These are phyloP conservation scores for Alectoria sarmentosa DNA, from an alignment of 495 filamentous ascomycete species.

Conservation along the genomic window DNA sequence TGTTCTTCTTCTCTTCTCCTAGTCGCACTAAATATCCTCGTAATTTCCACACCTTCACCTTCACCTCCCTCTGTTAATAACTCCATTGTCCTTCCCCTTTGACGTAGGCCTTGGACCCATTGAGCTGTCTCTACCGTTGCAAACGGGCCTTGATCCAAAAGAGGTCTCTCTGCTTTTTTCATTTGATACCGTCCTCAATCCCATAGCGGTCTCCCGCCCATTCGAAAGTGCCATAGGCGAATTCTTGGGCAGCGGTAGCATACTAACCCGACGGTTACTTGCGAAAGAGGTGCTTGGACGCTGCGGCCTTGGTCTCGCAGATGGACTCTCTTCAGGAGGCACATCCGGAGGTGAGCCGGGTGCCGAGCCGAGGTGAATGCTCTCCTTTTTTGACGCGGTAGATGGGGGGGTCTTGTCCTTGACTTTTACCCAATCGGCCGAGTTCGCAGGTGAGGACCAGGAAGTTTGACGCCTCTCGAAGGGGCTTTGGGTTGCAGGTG, in stretches of 20 bases:
- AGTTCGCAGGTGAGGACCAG: constrained; percentile 32
- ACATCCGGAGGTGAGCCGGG: constrained; percentile 9
- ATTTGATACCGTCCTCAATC: constrained; percentile 7
- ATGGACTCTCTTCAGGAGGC: constrained; percentile 22
- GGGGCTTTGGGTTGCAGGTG: constrained; percentile 35
- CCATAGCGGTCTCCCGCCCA: constrained; percentile 11
- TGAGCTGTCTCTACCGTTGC: constrained; percentile 3
- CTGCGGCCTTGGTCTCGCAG: constrained; percentile 32
- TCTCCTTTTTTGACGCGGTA: constrained; percentile 11
- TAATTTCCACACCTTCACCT: neutral
- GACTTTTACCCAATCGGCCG: constrained; percentile 27
- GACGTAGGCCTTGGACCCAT: neutral
- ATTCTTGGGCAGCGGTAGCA: constrained; percentile 39
- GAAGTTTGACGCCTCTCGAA: constrained; percentile 20
- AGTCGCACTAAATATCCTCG: neutral
- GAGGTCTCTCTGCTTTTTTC: constrained; percentile 6
- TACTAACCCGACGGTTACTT: constrained; percentile 41
- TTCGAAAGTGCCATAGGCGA: constrained; percentile 16
- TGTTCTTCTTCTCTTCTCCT: neutral
- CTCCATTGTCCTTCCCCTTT: constrained; percentile 2
- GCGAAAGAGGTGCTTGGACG: constrained; percentile 43
- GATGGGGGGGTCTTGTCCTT: constrained; percentile 31
- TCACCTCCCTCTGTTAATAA: neutral
- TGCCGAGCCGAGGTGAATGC: constrained; percentile 1
- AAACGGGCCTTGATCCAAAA: constrained; percentile 3